Conservation (phyloP, 768 basidiomycete species). For the Cyathus striatus region DNA sequence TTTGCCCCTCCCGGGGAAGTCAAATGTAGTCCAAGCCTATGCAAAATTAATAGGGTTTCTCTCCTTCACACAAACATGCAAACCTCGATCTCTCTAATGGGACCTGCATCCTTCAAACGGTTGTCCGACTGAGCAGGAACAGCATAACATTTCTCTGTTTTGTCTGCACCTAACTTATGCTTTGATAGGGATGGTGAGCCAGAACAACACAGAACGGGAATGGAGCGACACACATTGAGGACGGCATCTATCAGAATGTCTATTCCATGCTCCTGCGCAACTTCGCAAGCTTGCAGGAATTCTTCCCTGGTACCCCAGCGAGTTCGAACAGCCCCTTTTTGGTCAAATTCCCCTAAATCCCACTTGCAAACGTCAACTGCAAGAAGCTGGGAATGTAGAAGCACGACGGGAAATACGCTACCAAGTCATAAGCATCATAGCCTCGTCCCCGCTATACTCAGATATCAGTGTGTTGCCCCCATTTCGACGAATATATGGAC, state of each 20-base stretch:
- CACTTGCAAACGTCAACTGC: constrained; percentile 42
- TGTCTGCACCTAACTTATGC: constrained; percentile 87
- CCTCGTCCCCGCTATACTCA: constrained; percentile 45
- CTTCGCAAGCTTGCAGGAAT: constrained; percentile 60
- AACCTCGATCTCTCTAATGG: constrained; percentile 64
- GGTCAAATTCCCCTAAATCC: constrained; percentile 84
- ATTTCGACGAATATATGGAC: constrained; percentile 7
- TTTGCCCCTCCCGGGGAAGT: constrained; percentile 70
- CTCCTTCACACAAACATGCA: constrained; percentile 5
- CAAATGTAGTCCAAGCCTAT: constrained; percentile 84
- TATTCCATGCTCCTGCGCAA: constrained; percentile 65
- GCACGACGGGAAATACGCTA: constrained; percentile 17
- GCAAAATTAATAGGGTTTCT: constrained; percentile 1
- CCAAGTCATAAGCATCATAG: constrained; percentile 85
- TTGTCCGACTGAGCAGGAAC: constrained; percentile 69
- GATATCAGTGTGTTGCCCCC: neutral
- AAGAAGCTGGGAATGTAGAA: neutral
- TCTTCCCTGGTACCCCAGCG: constrained; percentile 89
- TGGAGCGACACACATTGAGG: constrained; percentile 64
- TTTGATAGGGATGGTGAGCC: constrained; percentile 24
- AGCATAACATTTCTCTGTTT: constrained; percentile 61
- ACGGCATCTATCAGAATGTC: constrained; percentile 85
- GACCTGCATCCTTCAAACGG: constrained; percentile 56
- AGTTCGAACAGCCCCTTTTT: constrained; percentile 65
- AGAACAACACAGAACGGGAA: too few relatives aligned